A percentile compares a stretch with the other conserved stretches of the same genome.
Evolutionary conservation across 208 protist species (phyloP).

Genomic region (Crithidia sp.): DNA sequence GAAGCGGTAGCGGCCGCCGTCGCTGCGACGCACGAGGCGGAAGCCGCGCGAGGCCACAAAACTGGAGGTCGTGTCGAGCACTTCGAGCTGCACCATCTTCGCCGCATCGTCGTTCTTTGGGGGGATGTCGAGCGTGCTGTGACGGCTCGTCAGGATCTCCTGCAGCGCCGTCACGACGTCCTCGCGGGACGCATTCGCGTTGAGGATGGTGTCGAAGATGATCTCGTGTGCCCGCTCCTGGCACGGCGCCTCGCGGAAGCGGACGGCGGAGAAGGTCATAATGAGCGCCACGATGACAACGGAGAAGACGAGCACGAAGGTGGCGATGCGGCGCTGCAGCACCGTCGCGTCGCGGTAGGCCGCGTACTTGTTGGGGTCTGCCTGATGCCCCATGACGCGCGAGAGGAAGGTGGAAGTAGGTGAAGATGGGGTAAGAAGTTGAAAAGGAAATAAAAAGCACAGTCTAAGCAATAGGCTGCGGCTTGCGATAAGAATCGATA

Average conservation of each 20-base stretch:
- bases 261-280: constrained; percentile 66
- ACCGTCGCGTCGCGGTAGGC: constrained; percentile 51
- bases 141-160: constrained; percentile 32
- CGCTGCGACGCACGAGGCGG: constrained; percentile 49
- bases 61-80: constrained; percentile 58
- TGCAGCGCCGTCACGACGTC: constrained; percentile 37
- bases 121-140: constrained; percentile 24
- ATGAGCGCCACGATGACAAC: constrained; percentile 62
- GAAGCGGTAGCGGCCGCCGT: constrained; percentile 41
- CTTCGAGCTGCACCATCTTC: constrained; percentile 40
- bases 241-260: constrained; percentile 59
- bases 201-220: constrained; percentile 42
- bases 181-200: constrained; percentile 22
- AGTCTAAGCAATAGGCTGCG: background rate
- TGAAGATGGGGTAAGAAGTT: background rate
- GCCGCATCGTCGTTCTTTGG: constrained; percentile 27
- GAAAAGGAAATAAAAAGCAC: background rate
- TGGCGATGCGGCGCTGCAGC: constrained; percentile 62
- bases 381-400: constrained; percentile 46
- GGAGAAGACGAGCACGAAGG: constrained; percentile 78
- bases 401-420: background rate
- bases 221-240: constrained; percentile 71
- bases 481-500: too few relatives aligned
- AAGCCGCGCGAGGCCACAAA: constrained; percentile 58
- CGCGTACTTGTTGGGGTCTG: constrained; percentile 33